Conservation (phyloP, 2,329 filamentous ascomycete species). For the Neonectria coccinea region DNA sequence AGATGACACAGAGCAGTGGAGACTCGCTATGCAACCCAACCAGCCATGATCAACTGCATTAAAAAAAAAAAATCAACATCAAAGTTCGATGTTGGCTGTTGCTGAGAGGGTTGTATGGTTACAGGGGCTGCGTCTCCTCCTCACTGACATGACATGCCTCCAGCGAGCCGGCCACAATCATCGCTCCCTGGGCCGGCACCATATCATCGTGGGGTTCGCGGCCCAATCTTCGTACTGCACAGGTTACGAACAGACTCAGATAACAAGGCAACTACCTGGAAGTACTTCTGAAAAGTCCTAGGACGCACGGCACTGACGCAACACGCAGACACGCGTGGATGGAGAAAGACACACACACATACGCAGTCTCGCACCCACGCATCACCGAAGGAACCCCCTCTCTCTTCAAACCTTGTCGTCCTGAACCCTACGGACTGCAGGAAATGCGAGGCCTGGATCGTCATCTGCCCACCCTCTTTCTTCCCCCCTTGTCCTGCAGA, state of each 20-base stretch:
- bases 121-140: not conserved
- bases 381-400: not conserved
- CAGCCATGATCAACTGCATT: not conserved
- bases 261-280: not conserved
- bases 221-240: not conserved
- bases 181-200: slow-evolving; percentile 5
- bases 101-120: not conserved
- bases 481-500: not conserved
- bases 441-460: slow-evolving; percentile 17
- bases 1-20: slow-evolving; percentile 5
- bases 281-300: slow-evolving; percentile 3
- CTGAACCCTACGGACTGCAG: not conserved
- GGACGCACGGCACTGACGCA: slow-evolving; percentile 19
- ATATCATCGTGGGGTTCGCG: slow-evolving; percentile 17
- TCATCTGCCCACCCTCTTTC: slow-evolving; percentile 30
- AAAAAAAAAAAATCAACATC: too few relatives aligned
- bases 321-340: not conserved
- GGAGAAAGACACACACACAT: not conserved
- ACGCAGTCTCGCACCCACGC: not conserved
- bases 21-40: not conserved
- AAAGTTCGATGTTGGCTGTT: not conserved
- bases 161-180: not conserved
- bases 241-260: not conserved
- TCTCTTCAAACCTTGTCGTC: slow-evolving; percentile 11
- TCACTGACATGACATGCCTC: not conserved